Evolutionary conservation across 768 basidiomycete species (phyloP), one percentile per base, ranked within the genome.

Genomic region (Hericium alpestre): DNA sequence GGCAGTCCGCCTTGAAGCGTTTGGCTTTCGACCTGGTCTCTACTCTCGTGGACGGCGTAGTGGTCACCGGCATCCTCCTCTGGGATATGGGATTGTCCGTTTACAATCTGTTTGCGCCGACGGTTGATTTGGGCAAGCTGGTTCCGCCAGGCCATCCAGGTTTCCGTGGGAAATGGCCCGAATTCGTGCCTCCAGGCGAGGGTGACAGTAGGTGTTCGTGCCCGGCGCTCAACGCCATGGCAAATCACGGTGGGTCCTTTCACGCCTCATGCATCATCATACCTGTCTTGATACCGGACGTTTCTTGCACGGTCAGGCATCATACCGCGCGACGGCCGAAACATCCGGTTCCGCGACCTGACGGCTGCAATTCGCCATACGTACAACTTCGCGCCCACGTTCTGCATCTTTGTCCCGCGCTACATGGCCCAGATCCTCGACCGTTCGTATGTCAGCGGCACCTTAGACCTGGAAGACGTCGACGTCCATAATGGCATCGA

Each of bases 191-290:
- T 1, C 77, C 86, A 0, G 69, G 67, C 56, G 75, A 81, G 9
- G 80, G 79, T 1, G 87, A 90, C 61, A 88, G 87, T 62, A 74
- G 89, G 2, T 79, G 80, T 58, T 79, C 83, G 1, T 90, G 88
- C 61, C 88, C 88, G 1, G 87, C 79, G 12, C 66, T 91, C 58
- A 91, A 92, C 61, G 83, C 86, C 0, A 73, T 92, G 79, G 87
- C 89, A 6, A 91, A 91, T 66, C 89, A 91, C 59, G 90, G 89
- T 89, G 40, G 32, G 32, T 32, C 32, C 32, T 32, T 32, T 10
- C 32, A 25, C n/a, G n/a, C 25, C 25, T 56, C 3, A 9, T 48
- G 22, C 5, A 38, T 9, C 9, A 3, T 8, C 23, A 37, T 16
- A 22, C 23, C 25, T 10, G 5, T 16, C 6, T 27, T 27, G 25